Evolutionary conservation across 2,329 filamentous ascomycete genomes (phyloP).

Genomic region (Penicillium frequentans): DNA sequence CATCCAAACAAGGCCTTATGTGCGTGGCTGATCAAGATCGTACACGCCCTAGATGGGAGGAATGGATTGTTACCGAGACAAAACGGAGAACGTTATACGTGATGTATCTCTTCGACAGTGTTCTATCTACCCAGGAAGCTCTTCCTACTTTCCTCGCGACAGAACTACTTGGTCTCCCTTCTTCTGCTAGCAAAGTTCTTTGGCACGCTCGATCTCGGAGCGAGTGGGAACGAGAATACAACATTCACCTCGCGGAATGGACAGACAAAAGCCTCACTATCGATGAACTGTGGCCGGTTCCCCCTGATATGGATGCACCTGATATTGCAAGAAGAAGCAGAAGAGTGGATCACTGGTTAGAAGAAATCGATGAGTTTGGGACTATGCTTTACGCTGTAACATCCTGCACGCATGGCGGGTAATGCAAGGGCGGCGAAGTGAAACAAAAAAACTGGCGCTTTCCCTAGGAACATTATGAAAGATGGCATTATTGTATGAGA

Average conservation of each 20-base stretch:
- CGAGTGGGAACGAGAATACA: constrained; percentile 48
- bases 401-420: constrained; percentile 44
- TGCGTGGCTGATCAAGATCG: constrained; percentile 44
- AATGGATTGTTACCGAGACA: constrained; percentile 54
- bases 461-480: background rate
- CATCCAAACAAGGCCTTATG: constrained; percentile 42
- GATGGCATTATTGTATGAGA: background rate
- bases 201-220: constrained; percentile 43
- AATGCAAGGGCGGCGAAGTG: background rate
- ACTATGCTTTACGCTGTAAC: constrained; percentile 54
- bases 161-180: constrained; percentile 50
- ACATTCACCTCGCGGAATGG: constrained; percentile 46
- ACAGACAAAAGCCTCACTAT: constrained; percentile 41
- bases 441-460: background rate
- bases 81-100: constrained; percentile 53
- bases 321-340: constrained; percentile 30
- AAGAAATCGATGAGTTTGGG: constrained; percentile 53
- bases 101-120: constrained; percentile 56
- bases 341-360: constrained; percentile 52
- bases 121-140: constrained; percentile 48
- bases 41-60: constrained; percentile 50
- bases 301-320: constrained; percentile 30
- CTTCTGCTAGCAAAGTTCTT: constrained; percentile 41
- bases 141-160: constrained; percentile 50
- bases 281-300: constrained; percentile 53